Conservation (phyloP, 768 basidiomycete genomes). For the Lactarius pseudohatsudake region DNA sequence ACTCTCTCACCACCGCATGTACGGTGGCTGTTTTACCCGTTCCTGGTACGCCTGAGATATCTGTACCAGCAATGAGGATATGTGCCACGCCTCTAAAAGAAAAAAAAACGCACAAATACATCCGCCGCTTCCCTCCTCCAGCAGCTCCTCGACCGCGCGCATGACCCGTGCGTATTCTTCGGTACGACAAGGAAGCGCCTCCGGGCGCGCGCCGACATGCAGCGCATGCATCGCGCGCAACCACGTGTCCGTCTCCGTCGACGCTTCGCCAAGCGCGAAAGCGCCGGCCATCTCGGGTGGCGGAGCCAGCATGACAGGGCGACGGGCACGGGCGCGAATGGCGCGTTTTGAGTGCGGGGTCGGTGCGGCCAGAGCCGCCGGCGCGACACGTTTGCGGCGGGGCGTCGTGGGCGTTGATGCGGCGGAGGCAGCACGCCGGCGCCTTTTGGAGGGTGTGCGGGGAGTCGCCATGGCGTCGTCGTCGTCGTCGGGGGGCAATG, state of each 20-base stretch:
- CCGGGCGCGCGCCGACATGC: constrained; percentile 91
- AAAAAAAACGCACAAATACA: constrained; percentile 75
- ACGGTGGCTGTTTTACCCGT: constrained; percentile 99
- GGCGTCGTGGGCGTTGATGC: constrained; percentile 27
- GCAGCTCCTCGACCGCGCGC: constrained; percentile 72
- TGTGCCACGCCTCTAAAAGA: background rate
- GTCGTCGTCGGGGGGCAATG: constrained; percentile 32
- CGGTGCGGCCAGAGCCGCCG: constrained; percentile 36
- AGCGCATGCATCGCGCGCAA: constrained; percentile 85
- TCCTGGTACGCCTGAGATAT: constrained; percentile 98
- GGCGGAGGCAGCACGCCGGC: constrained; percentile 40
- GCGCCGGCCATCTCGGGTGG: constrained; percentile 39
- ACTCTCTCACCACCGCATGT: constrained; percentile 85
- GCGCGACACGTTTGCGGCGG: constrained; percentile 23
- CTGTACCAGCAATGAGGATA: constrained; percentile 41
- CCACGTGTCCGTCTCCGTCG: constrained; percentile 68
- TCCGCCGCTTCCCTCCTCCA: constrained; percentile 92
- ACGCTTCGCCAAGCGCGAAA: constrained; percentile 44
- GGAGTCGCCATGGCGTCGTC: constrained; percentile 33
- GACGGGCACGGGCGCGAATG: constrained; percentile 27
- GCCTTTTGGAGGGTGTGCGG: constrained; percentile 56
- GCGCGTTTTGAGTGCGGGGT: constrained; percentile 32
- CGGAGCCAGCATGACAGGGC: constrained; percentile 35
- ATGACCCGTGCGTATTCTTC: constrained; percentile 79
- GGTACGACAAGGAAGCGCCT: constrained; percentile 84